phyloP scores from a whole-genome alignment of 2,329 filamentous ascomycete genomes.

The Fusarium neocosmosporiellum region DNA sequence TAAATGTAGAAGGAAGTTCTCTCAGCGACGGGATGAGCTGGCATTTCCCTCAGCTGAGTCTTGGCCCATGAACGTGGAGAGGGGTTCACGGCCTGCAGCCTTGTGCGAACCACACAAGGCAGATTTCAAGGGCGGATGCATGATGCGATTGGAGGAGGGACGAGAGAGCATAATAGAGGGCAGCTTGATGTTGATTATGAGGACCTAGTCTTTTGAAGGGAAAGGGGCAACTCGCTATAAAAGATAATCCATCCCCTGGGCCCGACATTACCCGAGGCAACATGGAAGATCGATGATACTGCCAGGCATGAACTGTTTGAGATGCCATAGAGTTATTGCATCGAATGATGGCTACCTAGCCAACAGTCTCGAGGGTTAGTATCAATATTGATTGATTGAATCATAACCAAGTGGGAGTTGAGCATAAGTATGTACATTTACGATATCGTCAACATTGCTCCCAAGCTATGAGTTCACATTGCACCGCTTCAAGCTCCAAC shows the following conservation, averaged over 20 bases:
- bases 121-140: background rate
- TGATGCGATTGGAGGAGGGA: background rate
- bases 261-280: background rate
- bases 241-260: background rate
- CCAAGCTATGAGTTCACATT: too few species aligned
- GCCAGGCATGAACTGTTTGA: background rate
- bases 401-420: background rate
- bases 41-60: background rate
- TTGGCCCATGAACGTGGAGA: background rate
- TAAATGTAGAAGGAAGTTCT: background rate
- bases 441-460: too few species aligned
- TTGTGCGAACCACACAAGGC: background rate
- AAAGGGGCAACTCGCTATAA: background rate
- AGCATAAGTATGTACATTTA: too few species aligned
- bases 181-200: background rate
- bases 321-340: background rate
- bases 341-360: background rate
- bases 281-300: background rate
- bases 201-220: background rate
- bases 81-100: background rate
- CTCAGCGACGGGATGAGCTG: background rate
- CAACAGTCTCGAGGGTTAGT: background rate
- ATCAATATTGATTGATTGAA: background rate
- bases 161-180: background rate
- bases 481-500: too few species aligned